Base-by-base conservation (phyloP, 2,329 filamentous ascomycete species). In the Orbilia blumenaviensis region DNA sequence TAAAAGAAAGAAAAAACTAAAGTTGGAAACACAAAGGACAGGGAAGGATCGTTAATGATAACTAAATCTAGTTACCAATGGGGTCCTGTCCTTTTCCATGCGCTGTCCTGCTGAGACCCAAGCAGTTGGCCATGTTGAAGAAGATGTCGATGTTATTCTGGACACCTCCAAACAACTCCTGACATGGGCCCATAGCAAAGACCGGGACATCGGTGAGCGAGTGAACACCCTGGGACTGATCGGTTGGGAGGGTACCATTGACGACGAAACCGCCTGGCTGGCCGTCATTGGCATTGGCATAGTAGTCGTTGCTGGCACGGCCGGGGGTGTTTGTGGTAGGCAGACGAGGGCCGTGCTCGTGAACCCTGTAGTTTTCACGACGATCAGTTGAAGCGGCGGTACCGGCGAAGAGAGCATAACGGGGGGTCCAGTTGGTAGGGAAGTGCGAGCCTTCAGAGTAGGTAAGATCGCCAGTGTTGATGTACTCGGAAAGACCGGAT, bases 371-470 rank as follows among this genome's bases (percentile, higher is more conserved):
- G 84, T 91, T 87, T 85, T 96, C 92, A 21, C 91, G 87, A 80
- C 86, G 88, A 82, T 96, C 92, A 0, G 92, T 92, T 81, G 87
- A 87, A 32, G 91, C 91, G 56, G 86, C 88, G 34, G 92, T 83
- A 61, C 92, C 92, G 42, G 89, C 87, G 67, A 91, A 92, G 60
- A 96, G 88, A 71, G 91, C 91, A 84, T 94, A 95, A 32, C 92
- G 88, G 12, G 92, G 92, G 81, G 92, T 90, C 92, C 92, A 95
- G 85, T 92, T 93, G 77, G 88, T 86, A 18, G 92, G 92, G 86
- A 95, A 96, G 84, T 91, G 88, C 79, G 88, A 86, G 61, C 90
- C 90, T 21, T 91, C 91, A 79, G 87, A 87, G 85, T 94, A 94
- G 69, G 88, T 87, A 1, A 86, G 84, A 78, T 91, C 86, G 74